Conservation (phyloP, 2,329 filamentous ascomycete genomes). For the Knufia petricola region DNA sequence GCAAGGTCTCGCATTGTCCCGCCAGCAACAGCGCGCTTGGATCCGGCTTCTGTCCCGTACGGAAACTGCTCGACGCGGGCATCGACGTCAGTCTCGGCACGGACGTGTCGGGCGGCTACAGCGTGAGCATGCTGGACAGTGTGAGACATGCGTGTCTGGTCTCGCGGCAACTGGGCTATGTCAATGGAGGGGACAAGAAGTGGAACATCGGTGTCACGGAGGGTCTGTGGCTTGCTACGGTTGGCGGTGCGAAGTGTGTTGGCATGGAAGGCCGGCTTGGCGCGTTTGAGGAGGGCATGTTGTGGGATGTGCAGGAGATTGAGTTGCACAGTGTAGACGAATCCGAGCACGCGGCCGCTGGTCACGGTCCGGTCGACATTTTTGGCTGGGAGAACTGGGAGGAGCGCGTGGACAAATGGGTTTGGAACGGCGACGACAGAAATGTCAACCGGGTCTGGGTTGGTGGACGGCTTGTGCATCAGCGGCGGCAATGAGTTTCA, state of each 20-base stretch:
- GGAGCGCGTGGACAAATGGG: conserved; percentile 83
- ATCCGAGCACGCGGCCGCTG: conserved; percentile 11
- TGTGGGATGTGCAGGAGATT: conserved; percentile 85
- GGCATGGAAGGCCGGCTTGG: conserved; percentile 65
- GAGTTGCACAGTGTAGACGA: conserved; percentile 36
- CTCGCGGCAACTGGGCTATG: conserved; percentile 58
- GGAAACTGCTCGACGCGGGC: conserved; percentile 62
- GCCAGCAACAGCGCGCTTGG: conserved; percentile 76
- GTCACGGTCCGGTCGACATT: conserved; percentile 57
- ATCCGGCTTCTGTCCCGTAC: conserved; percentile 66
- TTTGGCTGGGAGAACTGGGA: conserved; percentile 90
- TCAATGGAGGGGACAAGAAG: conserved; percentile 22
- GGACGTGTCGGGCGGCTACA: conserved; percentile 83
- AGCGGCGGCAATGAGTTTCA: conserved; percentile 21
- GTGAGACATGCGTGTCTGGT: conserved; percentile 72
- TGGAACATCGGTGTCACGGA: conserved; percentile 56
- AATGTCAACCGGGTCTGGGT: conserved; percentile 90
- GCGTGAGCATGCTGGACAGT: conserved; percentile 70
- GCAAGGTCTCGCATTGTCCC: conserved; percentile 76
- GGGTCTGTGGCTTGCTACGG: conserved; percentile 73
- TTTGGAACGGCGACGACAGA: conserved; percentile 85
- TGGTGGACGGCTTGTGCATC: conserved; percentile 68
- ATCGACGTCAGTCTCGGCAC: conserved; percentile 79
- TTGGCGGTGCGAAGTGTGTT: conserved; percentile 75
- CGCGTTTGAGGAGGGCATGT: conserved; percentile 73